Base-by-base conservation (phyloP, 805 yeast species). In the Suhomyces tanzawaensis region DNA sequence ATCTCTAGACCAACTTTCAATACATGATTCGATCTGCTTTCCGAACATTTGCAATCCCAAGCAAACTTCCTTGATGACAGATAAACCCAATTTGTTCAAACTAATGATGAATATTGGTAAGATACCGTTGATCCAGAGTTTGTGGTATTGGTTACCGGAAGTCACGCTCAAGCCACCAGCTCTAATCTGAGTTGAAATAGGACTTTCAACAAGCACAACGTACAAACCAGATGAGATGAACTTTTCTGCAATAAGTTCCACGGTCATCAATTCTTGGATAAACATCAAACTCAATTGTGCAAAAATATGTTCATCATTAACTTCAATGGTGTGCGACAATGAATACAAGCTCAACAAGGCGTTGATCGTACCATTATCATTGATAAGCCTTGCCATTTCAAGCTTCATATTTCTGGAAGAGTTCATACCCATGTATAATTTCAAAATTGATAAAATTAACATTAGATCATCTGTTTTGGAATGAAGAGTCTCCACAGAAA, bases 111-210 rank as follows among this genome's bases (percentile, higher is more conserved):
- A 63, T 4, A 86, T 76, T 0, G 93, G 81, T 21, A 90, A 65
- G 13, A 90, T 61, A 1, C 96, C 95, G 51, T 82, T 79, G n/a
- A 79, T 74, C 97, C 97, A 90, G n/a, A 85, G 66, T 36, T 76
- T 72, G 56, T 89, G 91, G 41, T 85, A 60, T 33, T 76, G 74
- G 0, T 85, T 74, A 3, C 76, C 58, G 1, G 61, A 52, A 26
- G 69, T 70, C 2, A 85, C 73, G 11, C 70, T 64, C 2, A 86
- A 60, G 6, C 73, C 73, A 0, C 95, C 95, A 4, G 71, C 66
- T 53, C 82, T 87, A 28, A 90, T 77, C 2, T 71, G 69, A 18
- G 70, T 60, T 0, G 95, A 82, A 1, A 86, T 70, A 4, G 89
- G 81, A 39, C 93, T 81, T 49, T 88, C 95, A 3, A 81, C 72